A percentile compares a stretch with the other conserved stretches of the same genome.
These are phyloP conservation scores for Hydrangea macrophylla DNA, from an alignment of 148 eudicot species.

Conservation along the genomic window DNA sequence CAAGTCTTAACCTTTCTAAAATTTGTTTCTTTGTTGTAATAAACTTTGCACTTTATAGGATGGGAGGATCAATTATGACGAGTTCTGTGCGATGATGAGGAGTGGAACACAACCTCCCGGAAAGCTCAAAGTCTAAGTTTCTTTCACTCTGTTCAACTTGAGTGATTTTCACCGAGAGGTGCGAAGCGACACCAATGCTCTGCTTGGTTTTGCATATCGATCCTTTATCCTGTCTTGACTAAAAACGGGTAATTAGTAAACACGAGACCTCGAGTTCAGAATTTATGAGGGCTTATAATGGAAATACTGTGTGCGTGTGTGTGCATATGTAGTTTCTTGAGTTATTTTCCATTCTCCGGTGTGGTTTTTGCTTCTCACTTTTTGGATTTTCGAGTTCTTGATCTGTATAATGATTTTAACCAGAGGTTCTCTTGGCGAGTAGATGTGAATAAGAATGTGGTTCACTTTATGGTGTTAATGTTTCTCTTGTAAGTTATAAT, in stretches of 20 bases:
- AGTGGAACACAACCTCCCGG: slow-evolving; percentile 41
- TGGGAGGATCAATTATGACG: slow-evolving; percentile 59
- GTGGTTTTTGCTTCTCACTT: no score
- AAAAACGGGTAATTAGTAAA: background rate
- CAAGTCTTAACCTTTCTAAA: background rate
- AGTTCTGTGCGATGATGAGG: slow-evolving; percentile 61
- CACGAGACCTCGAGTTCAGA: background rate
- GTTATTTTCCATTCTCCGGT: no score
- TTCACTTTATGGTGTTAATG: no score
- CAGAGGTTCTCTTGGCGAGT: no score
- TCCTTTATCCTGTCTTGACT: background rate
- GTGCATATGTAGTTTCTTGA: no score
- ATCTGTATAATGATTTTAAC: no score
- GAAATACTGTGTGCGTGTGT: no score
- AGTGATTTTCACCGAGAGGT: background rate
- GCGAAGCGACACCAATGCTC: background rate
- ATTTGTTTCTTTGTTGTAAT: background rate
- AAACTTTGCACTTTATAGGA: slow-evolving; percentile 32
- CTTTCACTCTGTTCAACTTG: slow-evolving; percentile 28
- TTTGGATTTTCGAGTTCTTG: no score
- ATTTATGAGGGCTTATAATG: background rate
- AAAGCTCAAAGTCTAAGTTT: no score
- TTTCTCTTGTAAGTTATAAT: no score
- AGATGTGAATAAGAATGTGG: no score
- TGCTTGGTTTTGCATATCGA: background rate